Evolutionary conservation across 2,329 filamentous ascomycete genomes (phyloP).

Genomic region (Fusarium coicis): DNA sequence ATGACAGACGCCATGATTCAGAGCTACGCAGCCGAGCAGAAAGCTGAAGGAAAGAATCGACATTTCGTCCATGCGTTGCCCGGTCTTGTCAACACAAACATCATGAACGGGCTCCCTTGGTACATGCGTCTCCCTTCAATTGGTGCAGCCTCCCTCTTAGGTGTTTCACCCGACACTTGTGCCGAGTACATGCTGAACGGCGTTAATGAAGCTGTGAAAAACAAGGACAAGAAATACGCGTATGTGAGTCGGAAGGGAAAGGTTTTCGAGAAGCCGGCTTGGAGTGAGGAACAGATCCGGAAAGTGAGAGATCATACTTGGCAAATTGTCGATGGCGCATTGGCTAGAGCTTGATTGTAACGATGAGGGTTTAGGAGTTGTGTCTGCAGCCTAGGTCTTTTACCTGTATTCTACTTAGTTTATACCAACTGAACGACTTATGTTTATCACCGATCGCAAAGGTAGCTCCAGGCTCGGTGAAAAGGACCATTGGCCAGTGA

Average conservation of each 20-base stretch:
- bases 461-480: accelerated
- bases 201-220: slow-evolving; percentile 4
- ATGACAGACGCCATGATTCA: slow-evolving; percentile 56
- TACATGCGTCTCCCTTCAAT: slow-evolving; percentile 35
- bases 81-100: slow-evolving; percentile 51
- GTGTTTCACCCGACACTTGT: slow-evolving; percentile 42
- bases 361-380: not conserved
- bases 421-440: no score
- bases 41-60: slow-evolving; percentile 1
- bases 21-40: slow-evolving; percentile 44
- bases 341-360: not conserved
- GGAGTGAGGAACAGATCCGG: slow-evolving; percentile 43
- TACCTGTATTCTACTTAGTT: no score
- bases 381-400: no score
- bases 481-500: no score
- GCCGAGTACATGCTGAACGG: slow-evolving; percentile 45
- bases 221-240: slow-evolving; percentile 41
- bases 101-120: slow-evolving; percentile 47
- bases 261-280: slow-evolving; percentile 42
- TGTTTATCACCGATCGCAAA: no score
- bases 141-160: slow-evolving; percentile 34
- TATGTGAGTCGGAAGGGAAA: slow-evolving; percentile 47
- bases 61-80: slow-evolving; percentile 56
- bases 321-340: slow-evolving; percentile 42
- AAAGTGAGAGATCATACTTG: slow-evolving; percentile 49